Evolutionary conservation across 2,329 filamentous ascomycete genomes (phyloP).

Genomic region (Penicillium olsonii): DNA sequence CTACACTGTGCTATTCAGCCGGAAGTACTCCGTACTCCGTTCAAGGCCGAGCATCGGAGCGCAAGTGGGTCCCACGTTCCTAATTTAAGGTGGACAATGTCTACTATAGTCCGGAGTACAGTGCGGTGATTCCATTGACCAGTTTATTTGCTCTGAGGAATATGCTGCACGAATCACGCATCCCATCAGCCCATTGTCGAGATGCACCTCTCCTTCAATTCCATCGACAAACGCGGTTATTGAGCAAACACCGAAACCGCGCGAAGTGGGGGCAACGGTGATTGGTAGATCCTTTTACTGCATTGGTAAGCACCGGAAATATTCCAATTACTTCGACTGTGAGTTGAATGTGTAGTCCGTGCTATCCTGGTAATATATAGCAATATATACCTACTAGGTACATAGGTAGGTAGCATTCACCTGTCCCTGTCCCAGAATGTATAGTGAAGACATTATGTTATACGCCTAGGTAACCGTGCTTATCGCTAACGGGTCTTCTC

Average conservation of each 20-base stretch:
- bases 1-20: no score
- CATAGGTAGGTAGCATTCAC: no score
- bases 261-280: background rate
- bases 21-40: background rate
- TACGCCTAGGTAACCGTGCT: background rate
- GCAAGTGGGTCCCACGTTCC: slow-evolving; percentile 6
- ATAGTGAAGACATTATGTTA: no score
- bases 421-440: no score
- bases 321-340: background rate
- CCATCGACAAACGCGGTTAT: background rate
- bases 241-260: background rate
- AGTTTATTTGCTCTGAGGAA: background rate
- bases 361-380: no score
- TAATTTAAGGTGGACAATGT: background rate
- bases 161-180: slow-evolving; percentile 1
- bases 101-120: no score
- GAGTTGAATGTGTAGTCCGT: no score
- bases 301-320: background rate
- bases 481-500: background rate
- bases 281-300: background rate
- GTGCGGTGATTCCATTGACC: no score
- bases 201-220: background rate
- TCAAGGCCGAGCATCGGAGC: slow-evolving; percentile 9
- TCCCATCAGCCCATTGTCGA: background rate
- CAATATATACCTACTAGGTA: no score